A percentile compares a stretch with the other conserved stretches of the same genome.
Conservation (phyloP, 768 basidiomycete species). For the Lactarius pseudohatsudake region DNA sequence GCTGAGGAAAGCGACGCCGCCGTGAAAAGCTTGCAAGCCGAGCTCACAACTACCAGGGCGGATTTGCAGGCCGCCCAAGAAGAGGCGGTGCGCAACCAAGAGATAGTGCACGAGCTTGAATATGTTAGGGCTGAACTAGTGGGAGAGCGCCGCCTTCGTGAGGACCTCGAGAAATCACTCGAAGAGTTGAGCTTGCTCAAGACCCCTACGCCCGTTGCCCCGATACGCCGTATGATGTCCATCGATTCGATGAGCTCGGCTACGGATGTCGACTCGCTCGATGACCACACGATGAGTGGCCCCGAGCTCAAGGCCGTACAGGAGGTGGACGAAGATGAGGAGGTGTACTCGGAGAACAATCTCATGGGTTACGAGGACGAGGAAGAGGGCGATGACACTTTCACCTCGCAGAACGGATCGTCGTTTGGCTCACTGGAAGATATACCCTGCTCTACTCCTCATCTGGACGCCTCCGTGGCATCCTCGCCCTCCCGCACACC, state of each 20-base stretch:
- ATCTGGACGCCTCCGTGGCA: conserved; percentile 36
- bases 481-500: conserved; percentile 35
- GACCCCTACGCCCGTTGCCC: conserved; percentile 47
- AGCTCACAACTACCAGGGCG: conserved; percentile 37
- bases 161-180: conserved; percentile 55
- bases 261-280: conserved; percentile 66
- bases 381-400: conserved; percentile 63
- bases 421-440: conserved; percentile 34
- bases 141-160: conserved; percentile 44
- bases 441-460: conserved; percentile 36
- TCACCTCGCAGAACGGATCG: conserved; percentile 37
- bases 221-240: conserved; percentile 55
- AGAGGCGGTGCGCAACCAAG: conserved; percentile 30
- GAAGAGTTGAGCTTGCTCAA: conserved; percentile 43
- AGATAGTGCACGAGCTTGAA: conserved; percentile 29
- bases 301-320: conserved; percentile 50
- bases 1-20: conserved; percentile 33
- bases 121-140: conserved; percentile 37
- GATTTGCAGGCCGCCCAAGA: conserved; percentile 42
- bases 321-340: conserved; percentile 50
- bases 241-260: conserved; percentile 63
- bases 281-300: conserved; percentile 40
- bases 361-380: conserved; percentile 72
- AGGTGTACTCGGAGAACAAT: conserved; percentile 48
- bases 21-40: conserved; percentile 29